Evolutionary conservation across 192 early-diverging fungal species (phyloP).

Genomic region (Backusella luteola): DNA sequence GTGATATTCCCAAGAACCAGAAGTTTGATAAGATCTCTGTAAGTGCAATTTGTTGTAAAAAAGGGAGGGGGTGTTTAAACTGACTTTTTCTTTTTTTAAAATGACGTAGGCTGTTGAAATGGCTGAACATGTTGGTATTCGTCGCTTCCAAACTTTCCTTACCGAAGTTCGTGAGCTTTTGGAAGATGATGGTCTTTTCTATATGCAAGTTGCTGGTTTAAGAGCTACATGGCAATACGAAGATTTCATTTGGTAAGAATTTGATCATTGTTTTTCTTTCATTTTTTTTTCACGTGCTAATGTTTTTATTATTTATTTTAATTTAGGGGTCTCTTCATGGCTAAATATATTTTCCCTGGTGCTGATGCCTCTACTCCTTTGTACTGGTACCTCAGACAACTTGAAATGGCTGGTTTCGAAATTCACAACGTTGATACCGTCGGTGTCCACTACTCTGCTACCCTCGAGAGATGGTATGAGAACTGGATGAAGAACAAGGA

Average conservation of each 20-base stretch:
- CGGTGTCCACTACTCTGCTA: constrained; percentile 97
- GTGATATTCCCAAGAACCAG: constrained; percentile 85
- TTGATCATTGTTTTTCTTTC: neutral
- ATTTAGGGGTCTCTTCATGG: constrained; percentile 93
- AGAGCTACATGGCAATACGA: constrained; percentile 65
- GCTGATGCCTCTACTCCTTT: constrained; percentile 96
- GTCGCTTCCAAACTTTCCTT: constrained; percentile 88
- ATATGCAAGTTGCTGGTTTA: constrained; percentile 96
- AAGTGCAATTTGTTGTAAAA: neutral
- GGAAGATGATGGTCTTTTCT: constrained; percentile 98
- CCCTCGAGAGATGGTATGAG: constrained; percentile 93
- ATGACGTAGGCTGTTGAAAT: constrained; percentile 76
- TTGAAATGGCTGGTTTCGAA: constrained; percentile 94
- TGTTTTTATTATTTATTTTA: neutral
- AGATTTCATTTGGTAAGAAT: constrained; percentile 57
- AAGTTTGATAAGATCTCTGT: constrained; percentile 96
- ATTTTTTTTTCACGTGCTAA: neutral
- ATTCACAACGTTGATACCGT: constrained; percentile 85
- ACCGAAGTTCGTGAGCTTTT: constrained; percentile 91
- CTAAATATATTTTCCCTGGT: constrained; percentile 98
- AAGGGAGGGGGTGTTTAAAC: neutral
- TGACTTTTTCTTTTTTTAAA: constrained; percentile 9
- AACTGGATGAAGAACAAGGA: constrained; percentile 98
- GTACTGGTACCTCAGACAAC: constrained; percentile 93
- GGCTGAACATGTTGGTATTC: constrained; percentile 98